Percentiles rank a stretch among this genome's conserved stretches.
Conservation (phyloP, 768 basidiomycete genomes). For the Boletus reticulatus region DNA sequence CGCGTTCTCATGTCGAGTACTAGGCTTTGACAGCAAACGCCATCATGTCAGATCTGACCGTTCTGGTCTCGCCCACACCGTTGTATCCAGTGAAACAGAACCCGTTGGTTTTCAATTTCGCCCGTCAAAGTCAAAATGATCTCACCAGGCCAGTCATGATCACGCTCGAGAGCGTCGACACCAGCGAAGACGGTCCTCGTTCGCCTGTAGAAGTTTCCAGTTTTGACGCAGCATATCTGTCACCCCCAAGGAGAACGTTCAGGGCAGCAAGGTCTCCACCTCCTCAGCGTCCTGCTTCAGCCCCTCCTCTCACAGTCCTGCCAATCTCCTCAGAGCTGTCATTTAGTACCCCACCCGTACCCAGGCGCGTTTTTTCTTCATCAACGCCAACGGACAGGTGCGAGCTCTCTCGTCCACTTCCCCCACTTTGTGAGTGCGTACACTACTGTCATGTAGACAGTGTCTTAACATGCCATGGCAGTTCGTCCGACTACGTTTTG, state of each 20-base stretch:
- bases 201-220: constrained; percentile 25
- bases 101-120: constrained; percentile 29
- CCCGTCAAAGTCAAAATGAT: constrained; percentile 29
- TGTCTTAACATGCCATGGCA: constrained; percentile 24
- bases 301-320: constrained; percentile 17
- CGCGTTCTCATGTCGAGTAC: background rate
- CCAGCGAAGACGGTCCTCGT: constrained; percentile 17
- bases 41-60: constrained; percentile 32
- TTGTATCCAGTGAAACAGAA: constrained; percentile 18
- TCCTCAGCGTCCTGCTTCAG: constrained; percentile 20
- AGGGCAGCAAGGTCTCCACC: constrained; percentile 16
- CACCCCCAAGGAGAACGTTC: constrained; percentile 29
- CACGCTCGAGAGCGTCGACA: constrained; percentile 28
- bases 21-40: background rate
- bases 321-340: background rate
- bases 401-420: constrained; percentile 57
- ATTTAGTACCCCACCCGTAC: background rate
- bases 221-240: constrained; percentile 21
- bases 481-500: constrained; percentile 84
- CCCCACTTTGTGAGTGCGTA: constrained; percentile 56
- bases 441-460: background rate
- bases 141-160: constrained; percentile 31
- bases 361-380: constrained; percentile 17
- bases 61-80: constrained; percentile 33
- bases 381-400: constrained; percentile 19